These are phyloP conservation scores for Saccharomycopsis olivae DNA, from an alignment of 805 yeast genomes.

Conservation along the genomic window DNA sequence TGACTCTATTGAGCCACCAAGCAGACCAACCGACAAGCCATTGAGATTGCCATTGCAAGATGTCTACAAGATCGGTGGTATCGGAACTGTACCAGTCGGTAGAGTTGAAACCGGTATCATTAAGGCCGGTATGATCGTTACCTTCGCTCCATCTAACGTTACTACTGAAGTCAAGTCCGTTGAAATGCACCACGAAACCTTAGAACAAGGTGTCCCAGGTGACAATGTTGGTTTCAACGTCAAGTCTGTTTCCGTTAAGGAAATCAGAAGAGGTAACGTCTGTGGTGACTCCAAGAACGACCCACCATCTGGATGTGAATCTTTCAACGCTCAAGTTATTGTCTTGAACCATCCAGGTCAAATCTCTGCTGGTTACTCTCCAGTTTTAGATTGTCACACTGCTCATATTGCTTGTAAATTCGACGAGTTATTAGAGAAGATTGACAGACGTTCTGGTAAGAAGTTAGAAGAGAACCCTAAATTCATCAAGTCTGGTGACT, in stretches of 20 bases:
- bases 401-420: constrained; percentile 89
- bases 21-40: constrained; percentile 78
- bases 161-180: constrained; percentile 86
- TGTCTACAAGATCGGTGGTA: constrained; percentile 90
- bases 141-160: constrained; percentile 86
- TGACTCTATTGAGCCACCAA: constrained; percentile 72
- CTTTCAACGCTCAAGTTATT: constrained; percentile 80
- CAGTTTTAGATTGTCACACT: constrained; percentile 86
- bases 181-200: constrained; percentile 79
- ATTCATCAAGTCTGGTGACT: constrained; percentile 93
- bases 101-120: constrained; percentile 89
- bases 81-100: constrained; percentile 89
- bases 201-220: constrained; percentile 77
- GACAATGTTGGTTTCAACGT: constrained; percentile 88
- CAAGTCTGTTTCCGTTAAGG: constrained; percentile 83
- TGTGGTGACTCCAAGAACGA: constrained; percentile 86
- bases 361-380: constrained; percentile 82
- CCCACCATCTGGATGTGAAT: constrained; percentile 70
- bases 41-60: constrained; percentile 85
- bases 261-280: constrained; percentile 88
- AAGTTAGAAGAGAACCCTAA: constrained; percentile 81
- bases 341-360: constrained; percentile 91
- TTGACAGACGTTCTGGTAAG: constrained; percentile 92
- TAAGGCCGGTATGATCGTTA: constrained; percentile 85
- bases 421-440: constrained; percentile 69